Base-by-base conservation (phyloP, 768 basidiomycete species). In the Mycena polygramma region DNA sequence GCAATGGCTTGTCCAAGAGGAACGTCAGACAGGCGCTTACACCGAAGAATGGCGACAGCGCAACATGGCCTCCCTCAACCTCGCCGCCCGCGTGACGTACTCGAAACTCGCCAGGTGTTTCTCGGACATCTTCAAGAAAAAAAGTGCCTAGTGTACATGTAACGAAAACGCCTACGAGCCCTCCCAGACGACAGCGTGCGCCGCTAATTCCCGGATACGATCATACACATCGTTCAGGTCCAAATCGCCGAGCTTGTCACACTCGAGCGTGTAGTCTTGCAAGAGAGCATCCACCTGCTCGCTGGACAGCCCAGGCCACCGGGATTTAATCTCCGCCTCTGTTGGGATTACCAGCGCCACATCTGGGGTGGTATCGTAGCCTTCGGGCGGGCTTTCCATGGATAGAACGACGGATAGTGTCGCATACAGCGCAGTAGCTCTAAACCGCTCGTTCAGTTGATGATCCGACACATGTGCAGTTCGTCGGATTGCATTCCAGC, bases 401-500 rank as follows among this genome's bases (percentile, higher is more conserved):
- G 81, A 74, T 26, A 90, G 74, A 37, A 88, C 82, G 6, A 85
- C 82, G 48, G 81, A 79, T 17, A 96, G 83, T 0, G 93, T 91
- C 13, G 85, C 77, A 79, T 92, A 96, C 37, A 96, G 81, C 19
- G 94, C 94, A 0, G 95, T 97, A 65, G 81, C 83, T 48, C 88
- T 87, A 73, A 94, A 89, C n/a, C 92, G 86, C 5, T 87, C 84
- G 73, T 87, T 91, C 63, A 96, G 83, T 75, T 94, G 91, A 54
- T 89, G 85, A 75, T 98, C 96, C 2, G 92, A 91, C 30, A 95
- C 82, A 66, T 91, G 91, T 6, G 87, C 83, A 0, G 95, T 96
- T 76, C 90, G 88, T 22, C 90, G 87, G 53, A 98, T 91, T 11
- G 81, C 78, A 59, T 89, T 81, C 96, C 96, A 98, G 77, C 95